Evolutionary conservation across 192 early-diverging fungal species (phyloP).

Genomic region (Thoreauomyces humboldtii): DNA sequence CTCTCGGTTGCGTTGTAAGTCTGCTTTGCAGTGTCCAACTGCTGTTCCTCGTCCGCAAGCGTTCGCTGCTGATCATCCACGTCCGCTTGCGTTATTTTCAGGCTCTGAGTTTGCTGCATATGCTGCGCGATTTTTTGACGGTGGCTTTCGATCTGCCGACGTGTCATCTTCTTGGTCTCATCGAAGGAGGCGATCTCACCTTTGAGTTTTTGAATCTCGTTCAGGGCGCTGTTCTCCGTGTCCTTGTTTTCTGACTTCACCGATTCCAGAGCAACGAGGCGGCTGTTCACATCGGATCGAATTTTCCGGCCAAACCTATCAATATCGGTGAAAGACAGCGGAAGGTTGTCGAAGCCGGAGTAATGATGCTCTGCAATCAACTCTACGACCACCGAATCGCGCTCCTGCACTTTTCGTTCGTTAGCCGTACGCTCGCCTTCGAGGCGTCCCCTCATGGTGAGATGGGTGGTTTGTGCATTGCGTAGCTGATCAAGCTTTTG

Average conservation of each 20-base stretch:
- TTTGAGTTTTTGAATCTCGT: conserved; percentile 19
- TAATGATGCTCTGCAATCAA: conserved; percentile 38
- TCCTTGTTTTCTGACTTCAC: conserved; percentile 2
- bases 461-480: conserved; percentile 21
- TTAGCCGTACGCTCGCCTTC: conserved; percentile 18
- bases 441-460: background rate
- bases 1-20: conserved; percentile 10
- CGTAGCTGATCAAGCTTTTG: conserved; percentile 30
- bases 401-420: conserved; percentile 34
- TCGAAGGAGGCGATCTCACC: conserved; percentile 27
- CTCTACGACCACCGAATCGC: conserved; percentile 41
- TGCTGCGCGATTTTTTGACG: conserved; percentile 32
- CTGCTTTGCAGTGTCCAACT: background rate
- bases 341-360: conserved; percentile 34
- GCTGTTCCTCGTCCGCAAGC: conserved; percentile 31
- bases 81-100: conserved; percentile 38
- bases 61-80: conserved; percentile 36
- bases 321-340: conserved; percentile 40
- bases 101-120: conserved; percentile 26
- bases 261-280: conserved; percentile 8
- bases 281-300: conserved; percentile 34
- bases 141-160: conserved; percentile 31
- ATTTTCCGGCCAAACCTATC: conserved; percentile 46
- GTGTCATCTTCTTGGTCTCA: conserved; percentile 36
- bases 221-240: conserved; percentile 1